A percentile compares a stretch with the other conserved stretches of the same genome.
These are phyloP conservation scores for Fusarium virguliforme DNA, from an alignment of 2,329 filamentous ascomycete genomes.

Conservation along the genomic window DNA sequence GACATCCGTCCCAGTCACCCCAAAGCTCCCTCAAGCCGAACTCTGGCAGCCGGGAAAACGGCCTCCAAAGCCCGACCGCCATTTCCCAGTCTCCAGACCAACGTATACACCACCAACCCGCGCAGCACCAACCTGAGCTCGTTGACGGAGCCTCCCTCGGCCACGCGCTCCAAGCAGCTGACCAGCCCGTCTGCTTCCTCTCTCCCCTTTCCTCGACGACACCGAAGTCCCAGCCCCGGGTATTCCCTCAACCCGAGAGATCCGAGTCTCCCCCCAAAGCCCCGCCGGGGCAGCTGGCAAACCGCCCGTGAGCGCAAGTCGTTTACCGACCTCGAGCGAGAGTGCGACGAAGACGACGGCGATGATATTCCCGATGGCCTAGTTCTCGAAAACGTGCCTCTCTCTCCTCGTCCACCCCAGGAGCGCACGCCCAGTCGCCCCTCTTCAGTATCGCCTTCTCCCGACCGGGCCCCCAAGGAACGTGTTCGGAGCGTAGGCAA, in stretches of 20 bases:
- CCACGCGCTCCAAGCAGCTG: conserved; percentile 50
- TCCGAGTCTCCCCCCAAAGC: conserved; percentile 58
- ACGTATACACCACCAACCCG: conserved; percentile 65
- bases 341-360: conserved; percentile 83
- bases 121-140: conserved; percentile 65
- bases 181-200: conserved; percentile 57
- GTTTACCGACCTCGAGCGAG: conserved; percentile 79
- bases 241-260: conserved; percentile 64
- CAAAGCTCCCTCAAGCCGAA: conserved; percentile 52
- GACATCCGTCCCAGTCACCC: conserved; percentile 56
- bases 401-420: conserved; percentile 78
- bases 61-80: conserved; percentile 59
- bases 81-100: conserved; percentile 64
- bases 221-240: conserved; percentile 68
- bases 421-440: conserved; percentile 71
- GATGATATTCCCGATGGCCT: conserved; percentile 86
- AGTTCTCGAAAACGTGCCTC: conserved; percentile 85
- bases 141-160: conserved; percentile 55
- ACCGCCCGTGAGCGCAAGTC: conserved; percentile 76
- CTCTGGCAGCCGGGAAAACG: conserved; percentile 53
- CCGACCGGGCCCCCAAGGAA: conserved; percentile 67
- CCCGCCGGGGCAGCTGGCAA: conserved; percentile 80
- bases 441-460: conserved; percentile 69
- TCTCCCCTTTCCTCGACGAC: conserved; percentile 58
- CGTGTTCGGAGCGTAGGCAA: conserved; percentile 73